Evolutionary conservation across 2,329 filamentous ascomycete species (phyloP).

Genomic region (Colletotrichum limetticola): DNA sequence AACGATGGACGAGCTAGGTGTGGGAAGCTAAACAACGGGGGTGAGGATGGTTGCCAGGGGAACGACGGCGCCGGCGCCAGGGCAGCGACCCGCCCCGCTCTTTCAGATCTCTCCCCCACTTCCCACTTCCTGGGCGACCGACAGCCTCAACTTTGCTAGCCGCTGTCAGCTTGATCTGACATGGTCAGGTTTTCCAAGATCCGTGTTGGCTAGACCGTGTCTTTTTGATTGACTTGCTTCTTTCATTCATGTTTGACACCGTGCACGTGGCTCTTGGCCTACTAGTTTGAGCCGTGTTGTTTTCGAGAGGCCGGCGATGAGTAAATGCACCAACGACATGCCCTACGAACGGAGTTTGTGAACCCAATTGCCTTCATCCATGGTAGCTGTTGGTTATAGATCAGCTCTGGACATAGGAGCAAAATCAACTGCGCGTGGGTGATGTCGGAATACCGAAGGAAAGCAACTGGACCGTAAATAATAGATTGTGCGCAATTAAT

Average conservation of each 20-base stretch:
- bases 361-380: no score
- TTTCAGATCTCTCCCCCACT: slow-evolving; percentile 22
- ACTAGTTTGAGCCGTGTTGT: neutral
- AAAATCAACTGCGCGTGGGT: no score
- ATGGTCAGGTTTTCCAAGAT: neutral
- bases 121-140: slow-evolving; percentile 13
- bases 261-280: neutral
- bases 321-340: no score
- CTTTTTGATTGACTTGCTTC: neutral
- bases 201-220: neutral
- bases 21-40: slow-evolving; percentile 31
- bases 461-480: no score
- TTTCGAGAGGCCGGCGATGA: neutral
- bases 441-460: no score
- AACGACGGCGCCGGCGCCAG: slow-evolving; percentile 21
- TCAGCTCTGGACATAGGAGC: no score
- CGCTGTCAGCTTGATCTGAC: slow-evolving; percentile 28
- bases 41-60: slow-evolving; percentile 26
- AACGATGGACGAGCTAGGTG: slow-evolving; percentile 22
- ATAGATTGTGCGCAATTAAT: no score
- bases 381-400: no score
- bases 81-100: slow-evolving; percentile 32
- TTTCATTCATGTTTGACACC: neutral
- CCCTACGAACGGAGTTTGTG: no score
- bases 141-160: slow-evolving; percentile 4